phyloP scores from a whole-genome alignment of 2,329 filamentous ascomycete species.

The Alternaria triticimaculans region DNA sequence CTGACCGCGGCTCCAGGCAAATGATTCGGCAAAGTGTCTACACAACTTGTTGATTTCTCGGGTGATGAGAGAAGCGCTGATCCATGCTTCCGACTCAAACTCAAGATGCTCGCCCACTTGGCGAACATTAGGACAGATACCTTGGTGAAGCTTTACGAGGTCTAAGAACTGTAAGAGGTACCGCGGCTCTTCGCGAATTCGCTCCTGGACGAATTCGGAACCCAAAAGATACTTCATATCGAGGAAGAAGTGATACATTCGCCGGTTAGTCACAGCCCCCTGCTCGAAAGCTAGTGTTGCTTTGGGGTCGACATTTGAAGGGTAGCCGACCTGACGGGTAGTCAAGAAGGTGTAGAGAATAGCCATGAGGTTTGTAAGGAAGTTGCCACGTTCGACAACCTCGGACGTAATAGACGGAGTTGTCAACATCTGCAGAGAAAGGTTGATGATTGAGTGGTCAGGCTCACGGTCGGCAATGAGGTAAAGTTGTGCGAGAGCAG shows the following conservation, averaged over 20 bases:
- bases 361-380: constrained; percentile 91
- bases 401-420: constrained; percentile 96
- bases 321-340: constrained; percentile 92
- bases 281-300: constrained; percentile 92
- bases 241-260: constrained; percentile 97
- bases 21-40: constrained; percentile 85
- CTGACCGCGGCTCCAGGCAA: constrained; percentile 71
- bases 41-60: constrained; percentile 94
- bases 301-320: constrained; percentile 83
- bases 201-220: constrained; percentile 85
- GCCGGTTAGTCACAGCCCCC: constrained; percentile 90
- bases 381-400: constrained; percentile 93
- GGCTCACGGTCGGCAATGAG: constrained; percentile 95
- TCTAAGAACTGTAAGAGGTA: constrained; percentile 96
- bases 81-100: constrained; percentile 98
- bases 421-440: constrained; percentile 95
- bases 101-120: constrained; percentile 96
- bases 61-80: constrained; percentile 91
- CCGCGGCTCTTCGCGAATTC: constrained; percentile 79
- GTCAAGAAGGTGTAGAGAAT: constrained; percentile 98
- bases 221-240: constrained; percentile 91
- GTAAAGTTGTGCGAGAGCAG: constrained; percentile 89
- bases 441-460: constrained; percentile 97
- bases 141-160: constrained; percentile 93
- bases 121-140: constrained; percentile 91